Conservation (phyloP, 2,329 filamentous ascomycete genomes). For the Teratosphaeria pseudoeucalypti region DNA sequence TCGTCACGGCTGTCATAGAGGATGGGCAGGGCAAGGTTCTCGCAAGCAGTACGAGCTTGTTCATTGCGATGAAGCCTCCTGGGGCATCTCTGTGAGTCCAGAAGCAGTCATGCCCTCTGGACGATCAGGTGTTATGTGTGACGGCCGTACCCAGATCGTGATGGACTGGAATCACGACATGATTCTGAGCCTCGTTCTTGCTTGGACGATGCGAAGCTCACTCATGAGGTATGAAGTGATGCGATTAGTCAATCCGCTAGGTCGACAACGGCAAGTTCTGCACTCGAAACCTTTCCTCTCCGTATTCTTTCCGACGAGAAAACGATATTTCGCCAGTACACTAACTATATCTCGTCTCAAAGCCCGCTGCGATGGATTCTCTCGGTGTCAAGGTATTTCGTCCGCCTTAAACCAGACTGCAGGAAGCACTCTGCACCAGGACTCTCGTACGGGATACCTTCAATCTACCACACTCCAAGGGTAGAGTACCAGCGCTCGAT, state of each 20-base stretch:
- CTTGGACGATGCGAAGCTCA: too few relatives aligned
- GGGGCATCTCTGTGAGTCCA: background rate
- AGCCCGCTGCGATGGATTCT: background rate
- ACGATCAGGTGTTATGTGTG: too few relatives aligned
- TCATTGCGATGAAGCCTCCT: conserved; percentile 2
- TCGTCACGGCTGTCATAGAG: conserved; percentile 11
- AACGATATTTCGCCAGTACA: background rate
- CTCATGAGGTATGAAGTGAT: too few relatives aligned
- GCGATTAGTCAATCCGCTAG: too few relatives aligned
- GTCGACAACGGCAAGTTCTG: too few relatives aligned
- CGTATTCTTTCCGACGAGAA: background rate
- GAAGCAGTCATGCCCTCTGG: too few relatives aligned
- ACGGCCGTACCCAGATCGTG: too few relatives aligned
- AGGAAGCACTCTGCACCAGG: background rate
- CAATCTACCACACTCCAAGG: background rate
- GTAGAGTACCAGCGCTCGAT: background rate
- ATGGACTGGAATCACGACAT: too few relatives aligned
- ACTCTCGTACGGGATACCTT: background rate
- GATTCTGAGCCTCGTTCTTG: too few relatives aligned
- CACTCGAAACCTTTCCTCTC: too few relatives aligned
- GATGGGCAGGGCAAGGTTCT: conserved; percentile 9
- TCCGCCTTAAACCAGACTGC: background rate
- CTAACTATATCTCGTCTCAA: background rate
- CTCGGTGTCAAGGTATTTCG: background rate
- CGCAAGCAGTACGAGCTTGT: conserved; percentile 13